Evolutionary conservation across 495 filamentous ascomycete species (phyloP), one percentile per base, ranked within the genome.

Genomic region (Annulohypoxylon nitens): DNA sequence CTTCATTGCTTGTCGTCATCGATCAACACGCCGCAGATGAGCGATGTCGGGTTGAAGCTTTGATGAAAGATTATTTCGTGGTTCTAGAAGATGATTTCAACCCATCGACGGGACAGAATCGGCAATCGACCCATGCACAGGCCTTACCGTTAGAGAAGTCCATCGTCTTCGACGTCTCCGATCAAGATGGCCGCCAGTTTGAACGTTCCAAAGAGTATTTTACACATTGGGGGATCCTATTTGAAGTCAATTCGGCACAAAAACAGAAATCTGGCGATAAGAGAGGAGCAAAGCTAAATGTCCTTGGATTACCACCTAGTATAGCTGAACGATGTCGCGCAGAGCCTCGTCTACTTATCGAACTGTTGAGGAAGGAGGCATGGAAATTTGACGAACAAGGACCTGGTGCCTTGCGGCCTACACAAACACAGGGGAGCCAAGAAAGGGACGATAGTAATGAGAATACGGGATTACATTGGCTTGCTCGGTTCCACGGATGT

Each of bases 11-110:
- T 0, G 86, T 97, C 0, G 84, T 98, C 9, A 87, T 99, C 50
- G 96, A 99, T 78, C 96, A 99, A 74, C 96, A 99, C 78, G 96
- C 96, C 9, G 96, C 95, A 0, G 93, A 97, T 80, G 96, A 99
- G 80, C 87, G 96, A 18, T 91, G 92, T 75, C 88, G 91, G 5
- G 87, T 98, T 7, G 96, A 99, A 79, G 76, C 76, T 0, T 84
- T 99, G 39, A 81, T 88, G 78, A 62, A 66, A 6, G 53, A 65
- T 6, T 87, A 86, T 57, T 84, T 84, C 51, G 37, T 51, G 43
- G 39, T 37, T 18, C 34, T 33, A 7, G 47, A 65, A 16, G 48
- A 62, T 25, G 12, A 26, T 4, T 7, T 48, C 55, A 67, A 36
- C 48, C 26, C 18, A 16, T 18, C 47, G 43, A 62, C 9, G 25